Evolutionary conservation across 805 yeast genomes (phyloP).

Genomic region (Kuraishia piskuri): DNA sequence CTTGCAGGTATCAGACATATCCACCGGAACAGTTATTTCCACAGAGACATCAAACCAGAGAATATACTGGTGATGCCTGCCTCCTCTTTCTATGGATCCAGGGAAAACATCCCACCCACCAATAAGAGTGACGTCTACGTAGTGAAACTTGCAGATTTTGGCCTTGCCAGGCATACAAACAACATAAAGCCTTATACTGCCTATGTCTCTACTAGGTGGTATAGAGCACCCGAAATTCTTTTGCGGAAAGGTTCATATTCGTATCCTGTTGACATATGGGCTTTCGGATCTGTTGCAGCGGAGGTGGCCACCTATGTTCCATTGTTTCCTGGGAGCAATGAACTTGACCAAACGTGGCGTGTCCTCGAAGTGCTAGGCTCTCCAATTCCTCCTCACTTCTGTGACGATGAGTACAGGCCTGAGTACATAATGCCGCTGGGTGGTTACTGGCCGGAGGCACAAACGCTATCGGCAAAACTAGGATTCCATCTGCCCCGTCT

Average conservation of each 20-base stretch:
- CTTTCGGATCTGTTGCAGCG: slow-evolving; percentile 71
- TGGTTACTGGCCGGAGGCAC: slow-evolving; percentile 68
- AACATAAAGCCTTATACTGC: slow-evolving; percentile 55
- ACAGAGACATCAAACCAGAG: slow-evolving; percentile 92
- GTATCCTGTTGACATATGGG: slow-evolving; percentile 76
- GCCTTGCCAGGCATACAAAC: slow-evolving; percentile 56
- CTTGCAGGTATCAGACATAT: slow-evolving; percentile 76
- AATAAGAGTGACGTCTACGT: slow-evolving; percentile 38
- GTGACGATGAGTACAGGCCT: slow-evolving; percentile 7
- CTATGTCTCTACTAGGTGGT: slow-evolving; percentile 82
- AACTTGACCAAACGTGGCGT: slow-evolving; percentile 68
- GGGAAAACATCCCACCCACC: slow-evolving; percentile 29
- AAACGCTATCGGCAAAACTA: slow-evolving; percentile 36
- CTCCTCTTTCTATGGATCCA: slow-evolving; percentile 39
- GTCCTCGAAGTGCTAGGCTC: slow-evolving; percentile 66
- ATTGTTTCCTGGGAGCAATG: slow-evolving; percentile 75
- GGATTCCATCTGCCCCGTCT: slow-evolving; percentile 50
- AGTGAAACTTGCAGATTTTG: slow-evolving; percentile 74
- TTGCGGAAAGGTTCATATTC: slow-evolving; percentile 56
- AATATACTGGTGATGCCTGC: slow-evolving; percentile 69
- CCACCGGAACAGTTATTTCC: slow-evolving; percentile 61
- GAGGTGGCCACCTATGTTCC: slow-evolving; percentile 71
- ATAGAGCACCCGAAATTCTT: slow-evolving; percentile 74
- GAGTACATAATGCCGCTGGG: slow-evolving; percentile 39
- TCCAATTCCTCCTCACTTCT: slow-evolving; percentile 33